These are phyloP conservation scores for Colletotrichum liaoningense DNA, from an alignment of 2,329 filamentous ascomycete genomes.

Conservation along the genomic window DNA sequence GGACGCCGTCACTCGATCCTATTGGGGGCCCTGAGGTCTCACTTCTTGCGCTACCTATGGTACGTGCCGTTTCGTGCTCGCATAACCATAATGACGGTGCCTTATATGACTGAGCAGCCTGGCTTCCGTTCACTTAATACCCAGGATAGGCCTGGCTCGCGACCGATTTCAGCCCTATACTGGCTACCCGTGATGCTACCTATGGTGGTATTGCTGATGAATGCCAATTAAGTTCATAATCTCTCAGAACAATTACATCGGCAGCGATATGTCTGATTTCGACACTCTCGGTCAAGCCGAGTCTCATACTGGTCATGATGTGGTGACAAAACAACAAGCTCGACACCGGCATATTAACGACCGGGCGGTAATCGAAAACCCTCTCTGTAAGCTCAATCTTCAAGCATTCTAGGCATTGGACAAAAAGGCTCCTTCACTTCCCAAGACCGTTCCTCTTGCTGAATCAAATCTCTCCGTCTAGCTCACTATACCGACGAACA, in stretches of 20 bases:
- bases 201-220: not conserved
- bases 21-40: slow-evolving; percentile 1
- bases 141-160: not conserved
- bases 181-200: not conserved
- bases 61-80: not conserved
- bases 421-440: no score
- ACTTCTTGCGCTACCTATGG: not conserved
- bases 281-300: slow-evolving; percentile 29
- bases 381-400: slow-evolving; percentile 41
- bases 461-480: slow-evolving; percentile 30
- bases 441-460: not conserved
- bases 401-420: no score
- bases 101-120: slow-evolving; percentile 14
- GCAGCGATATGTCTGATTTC: not conserved
- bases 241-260: not conserved
- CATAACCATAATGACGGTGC: not conserved
- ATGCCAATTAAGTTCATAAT: no score
- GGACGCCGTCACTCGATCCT: not conserved
- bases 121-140: not conserved
- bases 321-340: slow-evolving; percentile 40
- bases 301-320: slow-evolving; percentile 33
- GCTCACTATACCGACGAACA: slow-evolving; percentile 52
- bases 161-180: slow-evolving; percentile 8
- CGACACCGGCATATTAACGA: slow-evolving; percentile 45
- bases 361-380: slow-evolving; percentile 51